Evolutionary conservation across 805 yeast species (phyloP).

Genomic region (Vanderwaltozyma verrucispora): DNA sequence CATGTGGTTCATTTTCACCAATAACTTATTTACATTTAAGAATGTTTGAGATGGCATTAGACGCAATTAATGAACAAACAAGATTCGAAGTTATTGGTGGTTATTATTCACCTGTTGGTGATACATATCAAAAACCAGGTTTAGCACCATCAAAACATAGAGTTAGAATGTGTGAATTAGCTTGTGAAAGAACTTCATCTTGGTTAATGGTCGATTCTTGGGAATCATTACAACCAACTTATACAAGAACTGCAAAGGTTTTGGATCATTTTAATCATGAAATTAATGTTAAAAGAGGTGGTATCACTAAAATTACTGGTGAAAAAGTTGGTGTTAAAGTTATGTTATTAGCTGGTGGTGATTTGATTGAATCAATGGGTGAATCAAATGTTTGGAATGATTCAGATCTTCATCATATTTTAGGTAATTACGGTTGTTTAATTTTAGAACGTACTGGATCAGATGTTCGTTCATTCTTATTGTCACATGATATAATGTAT

Average conservation of each 20-base stretch:
- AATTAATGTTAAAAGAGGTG: constrained; percentile 82
- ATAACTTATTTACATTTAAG: constrained; percentile 88
- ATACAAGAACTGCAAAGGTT: constrained; percentile 90
- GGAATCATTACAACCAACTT: constrained; percentile 88
- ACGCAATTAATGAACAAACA: constrained; percentile 83
- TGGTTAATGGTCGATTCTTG: constrained; percentile 99
- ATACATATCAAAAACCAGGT: constrained; percentile 88
- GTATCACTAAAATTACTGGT: constrained; percentile 53
- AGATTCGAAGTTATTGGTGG: constrained; percentile 95
- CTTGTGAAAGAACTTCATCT: constrained; percentile 90
- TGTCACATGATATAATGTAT: constrained; percentile 94
- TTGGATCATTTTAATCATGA: constrained; percentile 95
- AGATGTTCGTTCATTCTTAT: constrained; percentile 84
- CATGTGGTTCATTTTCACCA: constrained; percentile 96
- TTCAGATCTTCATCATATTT: constrained; percentile 83
- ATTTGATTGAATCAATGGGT: constrained; percentile 97
- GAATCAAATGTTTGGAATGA: constrained; percentile 99
- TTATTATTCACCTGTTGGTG: constrained; percentile 88
- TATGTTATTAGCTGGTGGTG: constrained; percentile 97
- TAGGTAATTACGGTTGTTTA: constrained; percentile 92
- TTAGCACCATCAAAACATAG: constrained; percentile 82
- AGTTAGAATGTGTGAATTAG: constrained; percentile 96
- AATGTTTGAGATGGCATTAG: constrained; percentile 99
- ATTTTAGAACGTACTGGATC: constrained; percentile 96
- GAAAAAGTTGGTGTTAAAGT: constrained; percentile 75